These are phyloP conservation scores for Suhomyces bribrorum DNA, from an alignment of 1,139 yeast species.

Conservation along the genomic window DNA sequence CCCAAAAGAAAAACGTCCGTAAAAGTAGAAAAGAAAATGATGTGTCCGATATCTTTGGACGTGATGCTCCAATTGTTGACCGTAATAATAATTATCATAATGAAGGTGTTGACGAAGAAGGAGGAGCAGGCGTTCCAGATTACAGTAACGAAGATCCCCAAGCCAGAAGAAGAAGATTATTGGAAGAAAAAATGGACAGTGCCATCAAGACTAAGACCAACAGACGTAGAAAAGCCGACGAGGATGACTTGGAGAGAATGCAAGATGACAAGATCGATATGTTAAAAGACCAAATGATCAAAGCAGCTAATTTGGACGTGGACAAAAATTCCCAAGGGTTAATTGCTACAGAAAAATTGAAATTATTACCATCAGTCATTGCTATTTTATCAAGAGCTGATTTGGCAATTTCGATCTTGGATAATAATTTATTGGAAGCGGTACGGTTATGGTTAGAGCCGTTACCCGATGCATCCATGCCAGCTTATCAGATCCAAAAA, in stretches of 20 bases:
- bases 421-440: slow-evolving; percentile 90
- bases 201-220: slow-evolving; percentile 69
- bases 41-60: slow-evolving; percentile 13
- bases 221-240: slow-evolving; percentile 67
- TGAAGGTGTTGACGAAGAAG: slow-evolving; percentile 8
- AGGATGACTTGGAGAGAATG: slow-evolving; percentile 90
- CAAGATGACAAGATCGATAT: slow-evolving; percentile 87
- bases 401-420: slow-evolving; percentile 88
- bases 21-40: slow-evolving; percentile 15
- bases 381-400: slow-evolving; percentile 78
- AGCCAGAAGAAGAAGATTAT: slow-evolving; percentile 66
- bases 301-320: slow-evolving; percentile 88
- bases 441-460: slow-evolving; percentile 98
- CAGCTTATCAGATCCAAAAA: slow-evolving; percentile 94
- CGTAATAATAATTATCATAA: slow-evolving; percentile 12
- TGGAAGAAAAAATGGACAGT: slow-evolving; percentile 79
- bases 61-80: slow-evolving; percentile 7
- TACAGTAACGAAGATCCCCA: slow-evolving; percentile 45
- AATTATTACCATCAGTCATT: slow-evolving; percentile 76
- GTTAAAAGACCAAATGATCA: slow-evolving; percentile 86
- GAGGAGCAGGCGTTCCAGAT: slow-evolving; percentile 5
- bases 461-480: slow-evolving; percentile 94
- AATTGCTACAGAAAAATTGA: slow-evolving; percentile 86
- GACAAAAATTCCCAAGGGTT: slow-evolving; percentile 74
- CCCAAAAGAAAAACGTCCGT: slow-evolving; percentile 46